phyloP scores from a whole-genome alignment of 1,284 basidiomycete genomes.

The Ustilago bromivora region DNA sequence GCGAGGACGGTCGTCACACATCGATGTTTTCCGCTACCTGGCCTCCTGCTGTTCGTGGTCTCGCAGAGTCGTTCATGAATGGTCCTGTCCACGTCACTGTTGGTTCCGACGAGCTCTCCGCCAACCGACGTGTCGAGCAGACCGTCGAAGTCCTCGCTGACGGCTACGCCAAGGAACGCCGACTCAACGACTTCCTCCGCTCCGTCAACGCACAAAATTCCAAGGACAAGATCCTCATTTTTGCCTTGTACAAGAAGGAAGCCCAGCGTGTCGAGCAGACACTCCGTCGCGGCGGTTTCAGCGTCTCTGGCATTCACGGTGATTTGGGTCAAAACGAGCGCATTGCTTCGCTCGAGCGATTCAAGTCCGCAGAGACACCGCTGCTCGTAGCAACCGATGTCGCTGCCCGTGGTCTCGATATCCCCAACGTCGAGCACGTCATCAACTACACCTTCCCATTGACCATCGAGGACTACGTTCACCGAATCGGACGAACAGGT shows the following conservation, averaged over 20 bases:
- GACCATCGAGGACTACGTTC: constrained; percentile 81
- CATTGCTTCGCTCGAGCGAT: constrained; percentile 86
- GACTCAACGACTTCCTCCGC: constrained; percentile 65
- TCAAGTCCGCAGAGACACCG: constrained; percentile 86
- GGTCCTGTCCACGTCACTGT: constrained; percentile 91
- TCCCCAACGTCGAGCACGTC: constrained; percentile 87
- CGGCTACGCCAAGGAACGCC: constrained; percentile 84
- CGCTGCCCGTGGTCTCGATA: constrained; percentile 94
- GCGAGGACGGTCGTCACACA: constrained; percentile 69
- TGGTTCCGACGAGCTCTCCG: constrained; percentile 92
- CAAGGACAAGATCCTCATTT: constrained; percentile 84
- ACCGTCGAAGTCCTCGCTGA: constrained; percentile 91
- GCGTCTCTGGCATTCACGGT: constrained; percentile 89
- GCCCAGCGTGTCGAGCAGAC: constrained; percentile 87
- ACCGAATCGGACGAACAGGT: constrained; percentile 95
- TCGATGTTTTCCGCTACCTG: constrained; percentile 89
- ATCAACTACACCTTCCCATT: constrained; percentile 90
- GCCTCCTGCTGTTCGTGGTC: constrained; percentile 92
- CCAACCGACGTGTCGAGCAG: constrained; percentile 86
- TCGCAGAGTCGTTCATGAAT: constrained; percentile 90
- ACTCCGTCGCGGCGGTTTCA: constrained; percentile 82
- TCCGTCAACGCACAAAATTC: constrained; percentile 70
- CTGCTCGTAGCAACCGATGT: constrained; percentile 97
- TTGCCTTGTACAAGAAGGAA: constrained; percentile 92
- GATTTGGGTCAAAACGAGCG: constrained; percentile 90